Evolutionary conservation across 2,329 filamentous ascomycete genomes (phyloP), one percentile per base, ranked within the genome.

Genomic region (Colletotrichum musae): DNA sequence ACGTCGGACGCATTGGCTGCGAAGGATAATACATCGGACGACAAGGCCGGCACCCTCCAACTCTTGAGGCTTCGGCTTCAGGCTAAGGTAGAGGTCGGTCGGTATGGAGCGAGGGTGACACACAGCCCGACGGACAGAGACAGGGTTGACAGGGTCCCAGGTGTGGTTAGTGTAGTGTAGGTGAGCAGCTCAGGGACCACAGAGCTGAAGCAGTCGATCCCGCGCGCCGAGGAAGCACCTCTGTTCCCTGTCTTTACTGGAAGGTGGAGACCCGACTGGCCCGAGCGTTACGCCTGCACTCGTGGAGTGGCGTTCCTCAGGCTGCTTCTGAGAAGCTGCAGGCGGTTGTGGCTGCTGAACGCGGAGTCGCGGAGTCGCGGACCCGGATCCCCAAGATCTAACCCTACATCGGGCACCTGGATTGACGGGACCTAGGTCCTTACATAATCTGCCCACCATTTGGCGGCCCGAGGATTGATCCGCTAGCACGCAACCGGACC

Each of bases 151-250:
- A 36, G 32, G 32, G 32, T 36, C 32, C 32, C 7, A 36, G 32
- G 32, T 36, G 28, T 9, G 6, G 21, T 24, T 32, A 52, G 51
- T 58, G 61, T 58, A 52, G 28, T 18, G 28, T 43, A 28, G 56
- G 53, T 36, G 53, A 50, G 58, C 43, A 56, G 66, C 54, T 65
- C 61, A 68, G 54, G 62, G 39, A 58, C 62, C 48, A 32, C 61
- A 62, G 47, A 59, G 66, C 66, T 69, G 62, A 67, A 67, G 65
- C 65, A 68, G 67, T 32, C 54, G 61, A 68, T 68, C 53, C 63
- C 62, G 56, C 63, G 63, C 39, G 63, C 39, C 56, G 41, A 63
- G 43, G 57, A 60, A 66, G 50, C 51, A 67, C 56, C 56, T 64
- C 53, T 50, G 28, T 59, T 59, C 66, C 63, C 51, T 61, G 62